phyloP scores from a whole-genome alignment of 2,329 filamentous ascomycete genomes.

The Fusarium algeriense region DNA sequence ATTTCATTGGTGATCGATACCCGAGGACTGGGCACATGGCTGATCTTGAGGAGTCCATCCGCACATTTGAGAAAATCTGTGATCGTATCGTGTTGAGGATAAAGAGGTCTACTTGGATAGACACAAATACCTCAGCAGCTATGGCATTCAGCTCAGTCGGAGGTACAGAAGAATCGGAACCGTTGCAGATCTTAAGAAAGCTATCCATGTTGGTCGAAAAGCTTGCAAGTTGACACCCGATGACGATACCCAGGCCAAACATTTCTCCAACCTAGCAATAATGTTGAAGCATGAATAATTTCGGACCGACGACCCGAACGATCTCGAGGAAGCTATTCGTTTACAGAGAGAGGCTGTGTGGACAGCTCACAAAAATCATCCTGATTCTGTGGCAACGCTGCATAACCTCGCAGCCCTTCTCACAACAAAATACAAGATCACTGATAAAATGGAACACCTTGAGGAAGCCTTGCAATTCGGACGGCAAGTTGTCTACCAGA shows the following conservation, averaged over 20 bases:
- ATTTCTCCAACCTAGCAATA: neutral
- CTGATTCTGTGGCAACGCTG: neutral
- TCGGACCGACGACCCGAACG: neutral
- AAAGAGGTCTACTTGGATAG: neutral
- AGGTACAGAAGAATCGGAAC: neutral
- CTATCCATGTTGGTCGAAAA: neutral
- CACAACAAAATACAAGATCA: neutral
- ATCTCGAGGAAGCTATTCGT: neutral
- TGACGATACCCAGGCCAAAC: neutral
- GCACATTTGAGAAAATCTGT: neutral
- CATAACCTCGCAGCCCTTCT: neutral
- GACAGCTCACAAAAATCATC: neutral
- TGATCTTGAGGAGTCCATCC: neutral
- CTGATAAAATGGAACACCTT: neutral
- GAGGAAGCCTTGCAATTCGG: neutral
- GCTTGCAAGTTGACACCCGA: neutral
- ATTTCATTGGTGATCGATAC: neutral
- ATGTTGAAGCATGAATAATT: neutral
- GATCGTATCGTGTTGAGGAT: neutral
- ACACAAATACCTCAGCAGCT: neutral
- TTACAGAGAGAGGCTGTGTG: neutral
- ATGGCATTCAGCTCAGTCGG: neutral
- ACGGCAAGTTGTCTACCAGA: neutral
- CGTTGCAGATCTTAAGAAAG: neutral
- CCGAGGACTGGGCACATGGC: neutral